Evolutionary conservation across 225 moss, liverwort and hornwort species (phyloP).

Genomic region (Bryum argenteum): DNA sequence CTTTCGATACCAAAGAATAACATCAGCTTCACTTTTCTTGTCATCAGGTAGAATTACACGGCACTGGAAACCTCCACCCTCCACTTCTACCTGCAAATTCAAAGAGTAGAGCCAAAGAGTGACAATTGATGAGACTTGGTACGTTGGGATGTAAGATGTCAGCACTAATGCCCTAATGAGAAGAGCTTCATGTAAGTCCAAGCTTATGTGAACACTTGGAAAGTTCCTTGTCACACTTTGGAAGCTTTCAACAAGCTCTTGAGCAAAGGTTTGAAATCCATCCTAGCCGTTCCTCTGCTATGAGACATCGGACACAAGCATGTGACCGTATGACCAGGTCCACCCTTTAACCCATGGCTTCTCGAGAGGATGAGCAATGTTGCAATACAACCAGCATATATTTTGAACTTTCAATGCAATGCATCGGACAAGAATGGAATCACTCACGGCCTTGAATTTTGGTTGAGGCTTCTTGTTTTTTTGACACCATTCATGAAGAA

Average conservation of each 20-base stretch:
- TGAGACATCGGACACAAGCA: background rate
- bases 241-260: background rate
- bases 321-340: background rate
- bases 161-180: background rate
- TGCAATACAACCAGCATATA: background rate
- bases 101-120: background rate
- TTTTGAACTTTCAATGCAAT: background rate
- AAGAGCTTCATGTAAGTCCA: background rate
- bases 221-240: background rate
- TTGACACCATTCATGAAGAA: conserved; percentile 87
- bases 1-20: conserved; percentile 76
- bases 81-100: conserved; percentile 61
- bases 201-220: background rate
- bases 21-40: conserved; percentile 77
- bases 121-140: background rate
- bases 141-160: background rate
- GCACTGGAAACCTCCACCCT: conserved; percentile 78
- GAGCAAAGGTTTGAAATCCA: background rate
- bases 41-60: conserved; percentile 71
- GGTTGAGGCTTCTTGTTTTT: conserved; percentile 81
- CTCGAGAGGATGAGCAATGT: background rate
- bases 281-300: background rate
- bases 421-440: conserved; percentile 35
- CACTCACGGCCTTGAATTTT: conserved; percentile 77
- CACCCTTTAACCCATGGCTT: background rate